Percentiles rank a stretch among this genome's conserved stretches.
These are phyloP conservation scores for Boletales sp. DNA, from an alignment of 768 basidiomycete species.

Conservation along the genomic window DNA sequence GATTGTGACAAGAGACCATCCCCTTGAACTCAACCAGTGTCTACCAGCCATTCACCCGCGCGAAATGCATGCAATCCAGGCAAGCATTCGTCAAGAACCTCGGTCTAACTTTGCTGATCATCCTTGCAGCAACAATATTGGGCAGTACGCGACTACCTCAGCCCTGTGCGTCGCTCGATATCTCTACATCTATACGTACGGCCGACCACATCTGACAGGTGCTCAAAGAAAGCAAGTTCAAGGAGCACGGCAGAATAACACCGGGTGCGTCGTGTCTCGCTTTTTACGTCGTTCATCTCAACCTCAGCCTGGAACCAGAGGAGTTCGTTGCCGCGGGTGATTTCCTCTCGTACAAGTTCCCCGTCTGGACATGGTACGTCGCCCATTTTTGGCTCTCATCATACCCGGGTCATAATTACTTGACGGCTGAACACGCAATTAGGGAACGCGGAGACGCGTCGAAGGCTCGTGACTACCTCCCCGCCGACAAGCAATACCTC, in stretches of 20 bases:
- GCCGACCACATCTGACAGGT: slow-evolving; percentile 54
- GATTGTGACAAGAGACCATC: slow-evolving; percentile 24
- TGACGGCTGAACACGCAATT: slow-evolving; percentile 2
- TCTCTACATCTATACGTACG: slow-evolving; percentile 18
- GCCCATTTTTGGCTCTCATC: not conserved
- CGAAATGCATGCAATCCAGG: slow-evolving; percentile 51
- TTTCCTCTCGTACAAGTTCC: slow-evolving; percentile 97
- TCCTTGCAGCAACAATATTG: slow-evolving; percentile 78
- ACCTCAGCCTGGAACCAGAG: slow-evolving; percentile 46
- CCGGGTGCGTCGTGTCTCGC: slow-evolving; percentile 56
- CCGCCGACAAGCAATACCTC: slow-evolving; percentile 93
- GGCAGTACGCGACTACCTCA: slow-evolving; percentile 92
- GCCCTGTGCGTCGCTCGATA: slow-evolving; percentile 56
- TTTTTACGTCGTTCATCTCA: not conserved
- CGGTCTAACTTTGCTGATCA: not conserved
- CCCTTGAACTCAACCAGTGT: slow-evolving; percentile 16
- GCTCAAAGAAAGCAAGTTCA: slow-evolving; percentile 97
- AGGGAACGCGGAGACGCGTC: slow-evolving; percentile 93
- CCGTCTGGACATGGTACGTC: slow-evolving; percentile 92
- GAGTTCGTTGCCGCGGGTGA: slow-evolving; percentile 98
- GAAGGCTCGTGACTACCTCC: slow-evolving; percentile 89
- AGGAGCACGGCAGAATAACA: slow-evolving; percentile 95
- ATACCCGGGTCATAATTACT: no score
- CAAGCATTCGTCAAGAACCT: slow-evolving; percentile 2
- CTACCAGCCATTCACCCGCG: slow-evolving; percentile 1